Evolutionary conservation across 768 basidiomycete species (phyloP), one percentile per base, ranked within the genome.

Genomic region (Boletellus ananas): DNA sequence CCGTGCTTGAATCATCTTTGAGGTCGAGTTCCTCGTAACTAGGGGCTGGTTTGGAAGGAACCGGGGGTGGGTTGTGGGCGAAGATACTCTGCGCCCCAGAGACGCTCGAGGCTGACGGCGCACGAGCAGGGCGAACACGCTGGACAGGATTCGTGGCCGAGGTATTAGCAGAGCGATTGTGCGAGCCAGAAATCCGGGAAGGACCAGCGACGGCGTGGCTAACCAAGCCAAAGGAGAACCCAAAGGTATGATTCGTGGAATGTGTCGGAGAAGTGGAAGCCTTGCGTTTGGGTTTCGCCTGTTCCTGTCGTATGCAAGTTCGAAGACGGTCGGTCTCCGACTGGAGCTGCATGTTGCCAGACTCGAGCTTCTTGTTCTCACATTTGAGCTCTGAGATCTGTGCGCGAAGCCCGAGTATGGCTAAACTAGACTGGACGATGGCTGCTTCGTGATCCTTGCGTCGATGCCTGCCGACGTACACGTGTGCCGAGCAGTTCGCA

Each of bases 401-500:
- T 1, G 73, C 70, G 29, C 71, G 74, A 25, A 78, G 58, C 2
- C 58, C 53, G 43, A 86, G 68, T 4, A 79, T 70, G 6, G 66
- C 63, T 18, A 83, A 58, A 55, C 80, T 84, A 2, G 79, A 74
- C 25, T 79, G 75, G 29, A 81, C 53, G 13, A 81, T 53, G 3
- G 72, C 59, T 25, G 69, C 59, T n/a, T 67, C 66, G 21, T 62
- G 36, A 14, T 64, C 63, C 16, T 47, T 23, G 35, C 53, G 50
- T 34, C 44, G 46, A 20, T 59, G 52, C 17, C 59, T 68, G 1
- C 77, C 69, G 12, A 76, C 61, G 54, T 83, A 76, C 43, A 81
- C 64, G 49, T 86, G 79, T 0, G 78, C 83, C 0, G 81, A 84
- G 55, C 74, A 84, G 45, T 84, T 74, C 3, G 72, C 67, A 20